Conservation (phyloP, 805 yeast species). For the Candida ovalis region DNA sequence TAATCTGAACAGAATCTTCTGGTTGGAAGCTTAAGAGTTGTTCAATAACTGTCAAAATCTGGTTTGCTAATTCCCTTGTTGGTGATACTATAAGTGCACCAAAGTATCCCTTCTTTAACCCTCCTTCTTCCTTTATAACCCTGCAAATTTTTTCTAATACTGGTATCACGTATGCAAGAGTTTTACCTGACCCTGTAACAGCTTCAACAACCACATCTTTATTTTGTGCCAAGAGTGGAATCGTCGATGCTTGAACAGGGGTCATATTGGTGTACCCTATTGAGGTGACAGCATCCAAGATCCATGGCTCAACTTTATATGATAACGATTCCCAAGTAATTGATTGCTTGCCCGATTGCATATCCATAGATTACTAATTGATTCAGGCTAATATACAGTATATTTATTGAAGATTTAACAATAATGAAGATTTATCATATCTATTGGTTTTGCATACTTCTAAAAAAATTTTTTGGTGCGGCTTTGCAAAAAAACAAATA, state of each 20-base stretch:
- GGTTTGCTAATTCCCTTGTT: slow-evolving; percentile 60
- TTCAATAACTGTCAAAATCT: slow-evolving; percentile 65
- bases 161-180: slow-evolving; percentile 86
- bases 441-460: not conserved
- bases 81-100: slow-evolving; percentile 74
- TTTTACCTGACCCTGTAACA: slow-evolving; percentile 98
- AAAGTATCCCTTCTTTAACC: slow-evolving; percentile 58
- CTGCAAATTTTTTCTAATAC: slow-evolving; percentile 60
- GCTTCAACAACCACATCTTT: slow-evolving; percentile 97
- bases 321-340: slow-evolving; percentile 59
- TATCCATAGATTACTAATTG: not conserved
- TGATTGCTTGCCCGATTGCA: slow-evolving; percentile 34
- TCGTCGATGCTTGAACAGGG: slow-evolving; percentile 94
- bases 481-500: not conserved
- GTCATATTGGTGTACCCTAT: slow-evolving; percentile 83
- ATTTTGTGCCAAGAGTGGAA: slow-evolving; percentile 77
- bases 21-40: slow-evolving; percentile 57
- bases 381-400: no score
- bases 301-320: slow-evolving; percentile 62
- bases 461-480: not conserved
- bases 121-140: slow-evolving; percentile 18
- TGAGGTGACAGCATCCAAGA: slow-evolving; percentile 63
- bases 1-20: slow-evolving; percentile 37
- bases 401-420: no score
- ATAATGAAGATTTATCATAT: not conserved